Conservation (phyloP, 2,329 filamentous ascomycete species). For the Beauveria rudraprayagi region DNA sequence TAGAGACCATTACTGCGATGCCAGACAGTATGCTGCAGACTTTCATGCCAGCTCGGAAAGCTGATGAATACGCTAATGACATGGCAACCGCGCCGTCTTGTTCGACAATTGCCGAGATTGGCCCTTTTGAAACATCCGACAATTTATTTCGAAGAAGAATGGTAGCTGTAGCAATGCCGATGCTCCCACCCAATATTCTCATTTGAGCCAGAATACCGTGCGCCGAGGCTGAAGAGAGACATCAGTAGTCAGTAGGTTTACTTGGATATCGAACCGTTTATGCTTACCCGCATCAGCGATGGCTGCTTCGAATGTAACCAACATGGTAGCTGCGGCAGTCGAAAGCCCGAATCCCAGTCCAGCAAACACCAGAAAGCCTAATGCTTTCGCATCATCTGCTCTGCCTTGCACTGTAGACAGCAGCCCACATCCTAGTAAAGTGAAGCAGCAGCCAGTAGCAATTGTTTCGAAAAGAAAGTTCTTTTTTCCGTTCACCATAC, state of each 20-base stretch:
- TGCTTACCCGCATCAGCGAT: slow-evolving; percentile 37
- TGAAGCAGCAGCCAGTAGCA: slow-evolving; percentile 31
- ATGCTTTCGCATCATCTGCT: slow-evolving; percentile 34
- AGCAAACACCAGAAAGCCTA: slow-evolving; percentile 43
- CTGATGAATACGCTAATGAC: slow-evolving; percentile 32
- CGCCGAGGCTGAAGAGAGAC: slow-evolving; percentile 35
- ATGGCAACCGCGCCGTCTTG: slow-evolving; percentile 23
- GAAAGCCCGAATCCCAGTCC: slow-evolving; percentile 45
- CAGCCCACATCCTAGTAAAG: slow-evolving; percentile 39
- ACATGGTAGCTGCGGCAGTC: slow-evolving; percentile 39
- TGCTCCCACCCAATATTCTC: slow-evolving; percentile 44
- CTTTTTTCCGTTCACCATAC: slow-evolving; percentile 33
- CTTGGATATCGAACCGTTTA: not conserved
- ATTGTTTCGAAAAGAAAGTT: slow-evolving; percentile 38
- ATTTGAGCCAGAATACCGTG: slow-evolving; percentile 46
- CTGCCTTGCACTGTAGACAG: slow-evolving; percentile 28
- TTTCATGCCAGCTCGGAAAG: slow-evolving; percentile 40
- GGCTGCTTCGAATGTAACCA: slow-evolving; percentile 34
- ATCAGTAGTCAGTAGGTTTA: not conserved
- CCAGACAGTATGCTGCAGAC: slow-evolving; percentile 35
- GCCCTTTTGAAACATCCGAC: slow-evolving; percentile 4
- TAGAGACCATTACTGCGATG: slow-evolving; percentile 30
- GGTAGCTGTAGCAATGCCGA: slow-evolving; percentile 46
- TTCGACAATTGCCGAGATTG: slow-evolving; percentile 15
- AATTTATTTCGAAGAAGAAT: slow-evolving; percentile 32